Evolutionary conservation across 192 early-diverging fungal genomes (phyloP), one percentile per base, ranked within the genome.

Genomic region (Entophlyctis luteolus): DNA sequence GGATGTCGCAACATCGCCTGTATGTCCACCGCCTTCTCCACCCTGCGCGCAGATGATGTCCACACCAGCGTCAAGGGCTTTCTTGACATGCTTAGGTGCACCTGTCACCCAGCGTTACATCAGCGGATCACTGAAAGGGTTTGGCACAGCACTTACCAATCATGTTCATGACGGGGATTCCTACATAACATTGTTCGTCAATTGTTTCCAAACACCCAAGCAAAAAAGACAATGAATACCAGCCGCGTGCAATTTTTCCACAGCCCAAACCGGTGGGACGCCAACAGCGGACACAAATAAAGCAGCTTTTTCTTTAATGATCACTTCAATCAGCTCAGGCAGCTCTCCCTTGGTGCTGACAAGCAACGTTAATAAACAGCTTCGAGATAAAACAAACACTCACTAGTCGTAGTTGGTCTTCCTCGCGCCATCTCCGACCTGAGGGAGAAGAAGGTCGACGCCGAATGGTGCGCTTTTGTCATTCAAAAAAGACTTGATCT

Each of bases 121-220:
- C n/a, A n/a, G n/a, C n/a, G n/a, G n/a, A n/a, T n/a, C n/a, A n/a
- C n/a, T n/a, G n/a, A n/a, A n/a, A n/a, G n/a, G n/a, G n/a, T n/a
- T n/a, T n/a, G n/a, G n/a, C n/a, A n/a, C n/a, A n/a, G n/a, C n/a
- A n/a, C n/a, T n/a, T n/a, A n/a, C n/a, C 75, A 50, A 80, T 70
- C 78, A 80, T 80, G 73, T 80, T 80, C 78, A 80, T 80, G 42
- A 79, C 70, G 38, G 59, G 70, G 55, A 79, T n/a, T n/a, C n/a
- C n/a, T n/a, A n/a, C n/a, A n/a, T n/a, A n/a, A n/a, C n/a, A n/a
- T n/a, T n/a, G n/a, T n/a, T n/a, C n/a, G n/a, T n/a, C n/a, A n/a
- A n/a, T n/a, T n/a, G n/a, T n/a, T n/a, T n/a, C n/a, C n/a, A n/a
- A n/a, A n/a, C n/a, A n/a, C n/a, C n/a, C n/a, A n/a, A n/a, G n/a